These are phyloP conservation scores for Tuber calosporum DNA, from an alignment of 495 filamentous ascomycete species.

Conservation along the genomic window DNA sequence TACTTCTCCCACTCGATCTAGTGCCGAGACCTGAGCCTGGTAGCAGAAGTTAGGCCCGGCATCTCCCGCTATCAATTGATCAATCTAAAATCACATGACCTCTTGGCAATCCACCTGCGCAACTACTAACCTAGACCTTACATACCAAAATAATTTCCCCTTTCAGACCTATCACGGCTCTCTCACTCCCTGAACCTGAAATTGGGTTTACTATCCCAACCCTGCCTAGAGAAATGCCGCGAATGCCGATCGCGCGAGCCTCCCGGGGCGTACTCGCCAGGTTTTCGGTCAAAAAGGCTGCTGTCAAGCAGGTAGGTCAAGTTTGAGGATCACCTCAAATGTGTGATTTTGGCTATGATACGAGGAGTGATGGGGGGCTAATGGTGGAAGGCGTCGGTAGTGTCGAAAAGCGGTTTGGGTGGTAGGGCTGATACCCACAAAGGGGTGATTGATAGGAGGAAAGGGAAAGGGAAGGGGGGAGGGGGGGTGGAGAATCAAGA, in stretches of 20 bases:
- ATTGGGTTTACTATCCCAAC: not conserved
- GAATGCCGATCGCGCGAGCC: not conserved
- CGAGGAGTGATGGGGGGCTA: not conserved
- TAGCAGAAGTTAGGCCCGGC: not conserved
- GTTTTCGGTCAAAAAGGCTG: not conserved
- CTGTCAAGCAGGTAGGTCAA: slow-evolving; percentile 1
- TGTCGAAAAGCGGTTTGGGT: not conserved
- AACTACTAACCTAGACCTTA: not conserved
- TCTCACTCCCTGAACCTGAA: not conserved
- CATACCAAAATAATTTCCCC: not conserved
- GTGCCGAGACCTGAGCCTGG: not conserved
- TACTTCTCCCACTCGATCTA: not conserved
- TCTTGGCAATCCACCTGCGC: not conserved
- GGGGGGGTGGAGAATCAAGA: not conserved
- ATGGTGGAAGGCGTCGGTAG: not conserved
- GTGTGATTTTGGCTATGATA: not conserved
- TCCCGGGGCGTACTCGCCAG: not conserved
- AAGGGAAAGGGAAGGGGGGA: not conserved
- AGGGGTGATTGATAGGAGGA: not conserved
- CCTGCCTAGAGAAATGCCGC: not conserved
- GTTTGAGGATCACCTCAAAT: not conserved
- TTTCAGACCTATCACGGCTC: not conserved
- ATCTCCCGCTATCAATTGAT: not conserved
- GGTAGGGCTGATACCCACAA: not conserved
- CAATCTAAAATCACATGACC: not conserved